A percentile compares a stretch with the other conserved stretches of the same genome.
Conservation (phyloP, 306 rosid species). For the Psophocarpus tetragonolobus region DNA sequence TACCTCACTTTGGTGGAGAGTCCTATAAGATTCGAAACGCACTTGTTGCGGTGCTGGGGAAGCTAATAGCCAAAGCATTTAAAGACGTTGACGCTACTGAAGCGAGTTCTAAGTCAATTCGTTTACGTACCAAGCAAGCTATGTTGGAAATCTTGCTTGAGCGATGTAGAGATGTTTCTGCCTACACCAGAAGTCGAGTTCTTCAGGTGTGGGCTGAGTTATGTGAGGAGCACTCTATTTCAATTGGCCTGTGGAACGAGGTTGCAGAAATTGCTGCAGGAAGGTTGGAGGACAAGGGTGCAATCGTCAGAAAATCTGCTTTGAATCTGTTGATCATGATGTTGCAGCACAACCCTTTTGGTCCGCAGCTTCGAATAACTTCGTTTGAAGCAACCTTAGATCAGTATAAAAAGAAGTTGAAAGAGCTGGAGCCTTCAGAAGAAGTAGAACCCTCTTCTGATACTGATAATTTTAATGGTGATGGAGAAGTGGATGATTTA, state of each 20-base stretch:
- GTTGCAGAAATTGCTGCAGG: conserved; percentile 89
- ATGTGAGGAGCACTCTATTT: conserved; percentile 85
- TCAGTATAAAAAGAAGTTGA: conserved; percentile 75
- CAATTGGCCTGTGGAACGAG: conserved; percentile 98
- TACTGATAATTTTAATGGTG: conserved; percentile 42
- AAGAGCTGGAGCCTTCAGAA: conserved; percentile 71
- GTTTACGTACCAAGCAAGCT: conserved; percentile 92
- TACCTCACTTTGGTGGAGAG: conserved; percentile 96
- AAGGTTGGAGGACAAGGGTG: conserved; percentile 97
- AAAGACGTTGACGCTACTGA: conserved; percentile 83
- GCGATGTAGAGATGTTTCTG: conserved; percentile 97
- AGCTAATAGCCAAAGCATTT: conserved; percentile 80
- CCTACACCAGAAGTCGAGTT: conserved; percentile 93
- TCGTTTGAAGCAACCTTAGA: conserved; percentile 92
- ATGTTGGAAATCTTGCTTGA: conserved; percentile 96
- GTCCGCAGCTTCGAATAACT: conserved; percentile 84
- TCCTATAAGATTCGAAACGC: conserved; percentile 93
- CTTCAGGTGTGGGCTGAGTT: conserved; percentile 98
- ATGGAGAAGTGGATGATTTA: conserved; percentile 64
- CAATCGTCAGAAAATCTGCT: conserved; percentile 89
- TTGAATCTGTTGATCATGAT: conserved; percentile 79
- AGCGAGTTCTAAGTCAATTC: conserved; percentile 70
- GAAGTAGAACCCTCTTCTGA: conserved; percentile 49
- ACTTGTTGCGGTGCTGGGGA: conserved; percentile 85
- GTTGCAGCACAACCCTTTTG: conserved; percentile 98